Base-by-base conservation (phyloP, 148 eudicot species). In the Polygonum aviculare region DNA sequence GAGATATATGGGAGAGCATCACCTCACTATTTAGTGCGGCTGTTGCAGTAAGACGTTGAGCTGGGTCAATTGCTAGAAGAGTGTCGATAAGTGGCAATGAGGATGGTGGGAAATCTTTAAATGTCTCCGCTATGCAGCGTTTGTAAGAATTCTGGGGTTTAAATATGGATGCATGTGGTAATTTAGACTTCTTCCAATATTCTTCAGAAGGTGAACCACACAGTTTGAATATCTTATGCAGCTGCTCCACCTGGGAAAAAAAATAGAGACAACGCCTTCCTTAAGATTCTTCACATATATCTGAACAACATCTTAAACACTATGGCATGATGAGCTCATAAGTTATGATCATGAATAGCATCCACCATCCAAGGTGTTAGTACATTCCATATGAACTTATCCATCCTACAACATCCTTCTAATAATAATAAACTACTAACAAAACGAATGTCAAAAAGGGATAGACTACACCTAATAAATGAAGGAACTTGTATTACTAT, bases 121-220 rank as follows among this genome's bases (percentile, higher is more conserved):
- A 92, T 26, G 92, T 90, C 70, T 92, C 91, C 36, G 62, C 60
- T 78, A 92, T 88, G 80, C 94, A 86, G 77, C 94, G 86, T 83
- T 79, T 92, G 76, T 92, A 92, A 19, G 92, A 83, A 69, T 90
- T 89, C 74, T 90, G 97, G 75, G 97, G 96, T 83, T 85, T 91
- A 79, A 91, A 91, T 73, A 91, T 83, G 65, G 93, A 89, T 69
- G 96, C 96, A 83, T 91, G 92, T 31, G 96, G 96, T 77, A 91
- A 82, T 87, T 87, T 89, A 12, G 91, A 87, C 84, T 85, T 91
- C 79, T 86, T 91, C 96, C 96, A 91, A 76, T 91, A 91, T 72
- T 89, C 91, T 65, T 91, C 93, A 14, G 92, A 84, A 65, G 96
- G 96, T 76, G 96, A 91, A 76, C 96, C 96, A 82, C 96, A 91